Evolutionary conservation across 176 grass and related monocot species (phyloP), one percentile per base, ranked within the genome.

Genomic region (Guadua angustifolia): DNA sequence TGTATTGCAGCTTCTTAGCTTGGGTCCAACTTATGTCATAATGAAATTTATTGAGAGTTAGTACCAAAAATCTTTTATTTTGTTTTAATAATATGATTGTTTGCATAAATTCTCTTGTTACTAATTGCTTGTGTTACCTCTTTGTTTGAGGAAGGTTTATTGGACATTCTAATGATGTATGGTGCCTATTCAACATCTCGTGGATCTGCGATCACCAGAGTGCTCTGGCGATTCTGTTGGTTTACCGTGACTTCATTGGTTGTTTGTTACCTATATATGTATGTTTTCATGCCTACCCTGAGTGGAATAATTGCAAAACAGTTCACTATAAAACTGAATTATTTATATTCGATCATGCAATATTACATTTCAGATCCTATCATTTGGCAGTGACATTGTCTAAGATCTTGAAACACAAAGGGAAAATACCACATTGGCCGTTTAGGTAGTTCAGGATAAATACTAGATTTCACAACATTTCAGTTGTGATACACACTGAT

Each of bases 141-240:
- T 91, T 58, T 33, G 45, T 68, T 56, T 36, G 46, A 74, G 15
- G 32, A 88, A 98, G 95, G 89, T 88, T 44, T 95, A 53, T 87
- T 98, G 78, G 95, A 98, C 71, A 89, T 93, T 82, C 79, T 95
- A 25, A 98, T 95, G 95, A 98, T 98, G 95, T 98, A 90, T 59
- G 95, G 95, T 77, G 95, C 92, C 46, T 98, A 91, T 92, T 95
- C 95, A 68, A 98, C 93, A 42, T 93, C 95, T 83, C 95, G 90
- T 46, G 52, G 90, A 73, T 93, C 95, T 81, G 95, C 95, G 77
- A 88, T 95, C 33, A 82, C 88, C 45, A 86, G 95, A 88, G 94
- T 92, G 50, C 78, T 93, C 42, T 95, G 75, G 79, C 89, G 95
- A 58, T 89, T 98, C 73, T 86, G 88, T 69, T 98, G 85, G 95